Evolutionary conservation across 352 stramenopile species (phyloP), one percentile per base, ranked within the genome.

Genomic region (Phytophthora europaea): DNA sequence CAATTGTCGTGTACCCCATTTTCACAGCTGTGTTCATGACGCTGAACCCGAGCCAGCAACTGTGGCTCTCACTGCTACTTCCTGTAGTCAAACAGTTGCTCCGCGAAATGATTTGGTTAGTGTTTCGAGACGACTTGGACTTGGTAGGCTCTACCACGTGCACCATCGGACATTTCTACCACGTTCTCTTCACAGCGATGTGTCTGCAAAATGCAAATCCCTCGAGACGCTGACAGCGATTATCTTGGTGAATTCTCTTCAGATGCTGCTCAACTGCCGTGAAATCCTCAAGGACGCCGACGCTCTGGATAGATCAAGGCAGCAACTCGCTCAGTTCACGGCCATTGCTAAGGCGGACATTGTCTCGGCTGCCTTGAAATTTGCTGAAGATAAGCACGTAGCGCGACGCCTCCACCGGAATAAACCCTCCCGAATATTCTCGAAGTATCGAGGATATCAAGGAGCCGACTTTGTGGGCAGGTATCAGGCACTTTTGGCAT

Each of bases 191-290:
- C 40, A 76, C 70, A 0, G 72, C 60, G 3, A 74, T 68, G 54
- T 85, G 70, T 53, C 52, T 88, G 4, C 78, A 88, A 40, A 82
- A 73, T 20, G 57, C 78, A 50, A 83, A 53, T 83, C 76, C 7
- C 20, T 63, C 9, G 54, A 68, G 8, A 79, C 68, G 8, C 55
- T 88, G 16, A 36, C 40, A 3, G 50, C 78, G 22, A 34, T 88
- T 16, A 18, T 79, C 6, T 22, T 54, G 2, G 69, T 79, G 23
- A 72, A 78, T n/a, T 48, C 60, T 0, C 9, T 67, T 6, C 67
- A 78, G 4, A 61, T 67, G 57, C 0, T 69, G 15, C 5, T 68
- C 5, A 65, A 74, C 16, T 78, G 67, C n/a, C 60, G 58, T 16
- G 50, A 65, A 15, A 73, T 78, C 26, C 18, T 78, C 1, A 48